Evolutionary conservation across 306 rosid genomes (phyloP).

Genomic region (Hippophae tibetana): DNA sequence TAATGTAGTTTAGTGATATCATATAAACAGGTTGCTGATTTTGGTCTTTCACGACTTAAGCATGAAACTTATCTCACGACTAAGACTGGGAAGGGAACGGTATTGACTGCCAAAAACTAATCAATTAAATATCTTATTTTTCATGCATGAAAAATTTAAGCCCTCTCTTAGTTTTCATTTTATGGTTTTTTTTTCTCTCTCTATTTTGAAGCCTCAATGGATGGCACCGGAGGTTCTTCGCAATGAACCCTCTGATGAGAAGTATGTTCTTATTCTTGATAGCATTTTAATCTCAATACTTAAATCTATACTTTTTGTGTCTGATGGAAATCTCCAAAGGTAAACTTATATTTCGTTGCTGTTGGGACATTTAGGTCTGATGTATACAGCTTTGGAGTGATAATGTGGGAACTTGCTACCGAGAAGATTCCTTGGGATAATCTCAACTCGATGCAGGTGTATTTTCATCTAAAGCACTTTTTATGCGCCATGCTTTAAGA

Average conservation of each 20-base stretch:
- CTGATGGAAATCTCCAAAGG: constrained; percentile 7
- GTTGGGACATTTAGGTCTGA: constrained; percentile 61
- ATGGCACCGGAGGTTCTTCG: constrained; percentile 99
- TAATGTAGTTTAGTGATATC: constrained; percentile 10
- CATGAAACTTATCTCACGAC: constrained; percentile 84
- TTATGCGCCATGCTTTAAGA: neutral
- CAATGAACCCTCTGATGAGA: constrained; percentile 91
- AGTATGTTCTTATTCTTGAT: constrained; percentile 38
- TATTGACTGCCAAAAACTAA: constrained; percentile 18
- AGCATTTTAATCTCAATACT: no score
- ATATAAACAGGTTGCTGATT: constrained; percentile 78
- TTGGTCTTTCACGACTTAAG: constrained; percentile 98
- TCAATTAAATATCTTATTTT: constrained; percentile 10
- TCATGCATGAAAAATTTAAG: constrained; percentile 1
- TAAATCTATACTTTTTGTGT: neutral
- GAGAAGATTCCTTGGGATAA: constrained; percentile 98
- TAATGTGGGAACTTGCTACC: constrained; percentile 94
- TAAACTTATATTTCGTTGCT: constrained; percentile 14
- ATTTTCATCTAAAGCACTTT: constrained; percentile 24
- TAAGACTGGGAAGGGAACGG: constrained; percentile 98
- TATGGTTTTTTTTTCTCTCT: constrained; percentile 5
- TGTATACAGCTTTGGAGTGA: constrained; percentile 95
- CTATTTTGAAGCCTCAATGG: constrained; percentile 86
- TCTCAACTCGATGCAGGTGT: constrained; percentile 98
- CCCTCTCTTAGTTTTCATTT: constrained; percentile 8